Evolutionary conservation across 2,329 filamentous ascomycete genomes (phyloP), one percentile per base, ranked within the genome.

Genomic region (Grosmannia penicillata): DNA sequence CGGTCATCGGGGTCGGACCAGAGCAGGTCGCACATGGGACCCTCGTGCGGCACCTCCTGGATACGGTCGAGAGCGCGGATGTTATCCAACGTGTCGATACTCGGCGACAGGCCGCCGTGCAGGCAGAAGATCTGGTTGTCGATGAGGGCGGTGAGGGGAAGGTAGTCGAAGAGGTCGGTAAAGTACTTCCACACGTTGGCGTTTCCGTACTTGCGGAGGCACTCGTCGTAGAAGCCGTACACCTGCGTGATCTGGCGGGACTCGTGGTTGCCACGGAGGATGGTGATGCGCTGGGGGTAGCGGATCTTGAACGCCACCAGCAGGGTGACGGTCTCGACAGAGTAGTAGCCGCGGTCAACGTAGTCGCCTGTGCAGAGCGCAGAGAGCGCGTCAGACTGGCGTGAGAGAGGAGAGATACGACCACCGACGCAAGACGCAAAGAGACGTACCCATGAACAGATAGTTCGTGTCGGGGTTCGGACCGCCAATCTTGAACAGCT

Each of bases 111-210:
- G 49, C 91, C 91, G 51, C 91, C 91, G 68, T 98, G 91, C 43
- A 98, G 79, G 63, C 91, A 98, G 65, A 98, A 93, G 56, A 98
- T 95, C 67, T 96, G 89, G 66, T 94, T 94, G 64, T 98, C 89
- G 60, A 98, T 94, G 53, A 98, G 77, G 50, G 91, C 91, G 47
- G 89, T 95, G 49, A 98, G 75, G 48, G 91, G 89, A 28, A 98
- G 82, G 66, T 91, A 98, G 65, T 98, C 91, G 65, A 98, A 98
- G 39, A 98, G 79, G 60, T 98, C 89, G 56, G 87, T 95, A 59
- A 94, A 98, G 58, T 85, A 95, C 68, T 95, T 95, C 91, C 91
- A 98, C 47, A 98, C 91, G 51, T 94, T 96, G 45, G 91, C 89
- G 56, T 95, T 96, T 59, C 91, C 91, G 58, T 98, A 98, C 67